These are phyloP conservation scores for Linum lewisii DNA, from an alignment of 345 rosid genomes.

Conservation along the genomic window DNA sequence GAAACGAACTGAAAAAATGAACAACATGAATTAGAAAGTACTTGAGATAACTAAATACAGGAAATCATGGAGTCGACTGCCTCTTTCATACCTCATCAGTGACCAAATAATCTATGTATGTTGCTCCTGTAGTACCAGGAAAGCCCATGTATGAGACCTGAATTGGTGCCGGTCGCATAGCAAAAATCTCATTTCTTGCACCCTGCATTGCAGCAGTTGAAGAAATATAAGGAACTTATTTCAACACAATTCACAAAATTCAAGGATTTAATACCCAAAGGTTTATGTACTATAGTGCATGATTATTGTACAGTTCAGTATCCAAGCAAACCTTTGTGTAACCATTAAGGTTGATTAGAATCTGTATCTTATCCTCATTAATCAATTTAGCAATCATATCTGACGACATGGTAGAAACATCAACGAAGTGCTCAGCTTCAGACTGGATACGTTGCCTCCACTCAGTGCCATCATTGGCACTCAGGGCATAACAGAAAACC, in stretches of 20 bases:
- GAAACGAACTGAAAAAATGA: conserved; percentile 68
- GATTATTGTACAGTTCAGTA: background rate
- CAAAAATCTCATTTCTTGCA: conserved; percentile 94
- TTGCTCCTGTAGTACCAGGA: conserved; percentile 97
- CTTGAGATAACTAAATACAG: background rate
- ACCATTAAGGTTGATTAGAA: conserved; percentile 88
- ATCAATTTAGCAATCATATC: conserved; percentile 80
- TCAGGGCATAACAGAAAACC: conserved; percentile 95
- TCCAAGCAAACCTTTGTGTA: conserved; percentile 61
- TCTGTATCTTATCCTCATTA: conserved; percentile 77
- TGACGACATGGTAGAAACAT: conserved; percentile 81
- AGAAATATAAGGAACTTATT: too few relatives aligned
- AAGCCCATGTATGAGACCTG: conserved; percentile 99
- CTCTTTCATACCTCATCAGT: conserved; percentile 71
- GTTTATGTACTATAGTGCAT: background rate
- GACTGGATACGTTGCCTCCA: conserved; percentile 89
- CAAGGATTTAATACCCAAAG: background rate
- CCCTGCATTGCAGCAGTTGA: conserved; percentile 40
- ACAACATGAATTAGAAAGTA: conserved; percentile 3
- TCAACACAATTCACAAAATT: background rate
- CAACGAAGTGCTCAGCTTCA: conserved; percentile 89
- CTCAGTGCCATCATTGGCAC: conserved; percentile 90
- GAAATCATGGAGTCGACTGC: background rate
- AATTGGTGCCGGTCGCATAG: conserved; percentile 96
- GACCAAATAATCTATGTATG: conserved; percentile 88